phyloP scores from a whole-genome alignment of 305 asterid genomes.

The Lippia alba region DNA sequence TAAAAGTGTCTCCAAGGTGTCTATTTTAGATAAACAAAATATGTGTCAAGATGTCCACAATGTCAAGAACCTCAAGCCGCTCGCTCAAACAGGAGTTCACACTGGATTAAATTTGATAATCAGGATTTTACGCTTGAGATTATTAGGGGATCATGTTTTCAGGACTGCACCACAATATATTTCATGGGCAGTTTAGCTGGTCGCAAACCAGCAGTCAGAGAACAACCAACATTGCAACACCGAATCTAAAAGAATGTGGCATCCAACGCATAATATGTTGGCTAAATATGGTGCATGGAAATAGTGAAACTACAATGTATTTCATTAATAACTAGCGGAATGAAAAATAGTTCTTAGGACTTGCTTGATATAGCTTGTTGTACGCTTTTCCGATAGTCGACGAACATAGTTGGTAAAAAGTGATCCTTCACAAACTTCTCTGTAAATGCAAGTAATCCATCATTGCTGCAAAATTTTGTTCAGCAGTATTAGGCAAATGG shows the following conservation, averaged over 20 bases:
- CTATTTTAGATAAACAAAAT: conserved; percentile 1
- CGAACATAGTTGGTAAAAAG: conserved; percentile 97
- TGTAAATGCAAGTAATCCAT: conserved; percentile 89
- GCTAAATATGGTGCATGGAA: conserved; percentile 11
- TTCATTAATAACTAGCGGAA: conserved; percentile 29
- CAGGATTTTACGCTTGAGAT: background rate
- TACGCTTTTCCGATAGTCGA: conserved; percentile 96
- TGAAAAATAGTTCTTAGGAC: conserved; percentile 45
- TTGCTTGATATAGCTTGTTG: conserved; percentile 99
- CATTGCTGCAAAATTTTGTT: conserved; percentile 75
- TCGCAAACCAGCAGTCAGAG: conserved; percentile 22
- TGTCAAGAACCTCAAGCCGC: conserved; percentile 18
- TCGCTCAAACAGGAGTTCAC: background rate
- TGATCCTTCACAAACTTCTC: conserved; percentile 99
- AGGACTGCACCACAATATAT: conserved; percentile 23
- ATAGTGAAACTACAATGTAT: conserved; percentile 32
- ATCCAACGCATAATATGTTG: conserved; percentile 18
- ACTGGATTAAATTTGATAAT: conserved; percentile 10
- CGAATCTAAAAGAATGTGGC: conserved; percentile 18
- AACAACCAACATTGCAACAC: conserved; percentile 17
- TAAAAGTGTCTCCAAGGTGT: conserved; percentile 6
- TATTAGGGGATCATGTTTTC: conserved; percentile 2
- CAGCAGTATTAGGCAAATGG: conserved; percentile 30
- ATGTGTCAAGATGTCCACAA: background rate
- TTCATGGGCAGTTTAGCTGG: conserved; percentile 23